Evolutionary conservation across 2,329 filamentous ascomycete genomes (phyloP).

Genomic region (Xylaria sp.): DNA sequence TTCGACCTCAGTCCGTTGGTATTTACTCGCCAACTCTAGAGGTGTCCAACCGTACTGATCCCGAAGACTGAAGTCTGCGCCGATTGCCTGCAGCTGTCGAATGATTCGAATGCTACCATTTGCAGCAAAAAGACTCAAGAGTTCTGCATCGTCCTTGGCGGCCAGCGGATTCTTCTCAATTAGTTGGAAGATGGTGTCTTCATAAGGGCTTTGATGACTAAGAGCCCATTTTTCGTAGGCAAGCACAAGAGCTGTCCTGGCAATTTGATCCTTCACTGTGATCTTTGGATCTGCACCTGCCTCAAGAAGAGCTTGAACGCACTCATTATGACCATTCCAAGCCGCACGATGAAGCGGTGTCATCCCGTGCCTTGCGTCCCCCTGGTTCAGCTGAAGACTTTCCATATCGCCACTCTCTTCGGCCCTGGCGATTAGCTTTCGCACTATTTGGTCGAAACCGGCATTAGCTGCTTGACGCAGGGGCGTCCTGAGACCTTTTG

Average conservation of each 20-base stretch:
- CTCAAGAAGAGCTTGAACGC: conserved; percentile 2
- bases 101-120: conserved; percentile 7
- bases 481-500: conserved; percentile 2
- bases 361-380: conserved; percentile 6
- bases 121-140: conserved; percentile 1
- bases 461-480: not conserved
- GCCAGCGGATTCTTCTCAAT: conserved; percentile 7
- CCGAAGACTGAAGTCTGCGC: not conserved
- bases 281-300: conserved; percentile 7
- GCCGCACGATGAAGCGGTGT: conserved; percentile 13
- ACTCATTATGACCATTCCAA: conserved; percentile 6
- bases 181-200: conserved; percentile 5
- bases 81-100: conserved; percentile 2
- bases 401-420: not conserved
- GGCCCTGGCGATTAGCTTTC: not conserved
- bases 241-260: conserved; percentile 13
- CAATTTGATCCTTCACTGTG: conserved; percentile 1
- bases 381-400: not conserved
- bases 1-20: not conserved
- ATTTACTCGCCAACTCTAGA: not conserved
- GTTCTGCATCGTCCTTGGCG: conserved; percentile 3
- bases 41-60: conserved; percentile 14
- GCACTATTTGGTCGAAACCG: conserved; percentile 1
- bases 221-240: conserved; percentile 11
- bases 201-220: not conserved